Percentiles rank a stretch among this genome's conserved stretches.
phyloP scores from a whole-genome alignment of 768 basidiomycete genomes.

The Agrocybe praecox region DNA sequence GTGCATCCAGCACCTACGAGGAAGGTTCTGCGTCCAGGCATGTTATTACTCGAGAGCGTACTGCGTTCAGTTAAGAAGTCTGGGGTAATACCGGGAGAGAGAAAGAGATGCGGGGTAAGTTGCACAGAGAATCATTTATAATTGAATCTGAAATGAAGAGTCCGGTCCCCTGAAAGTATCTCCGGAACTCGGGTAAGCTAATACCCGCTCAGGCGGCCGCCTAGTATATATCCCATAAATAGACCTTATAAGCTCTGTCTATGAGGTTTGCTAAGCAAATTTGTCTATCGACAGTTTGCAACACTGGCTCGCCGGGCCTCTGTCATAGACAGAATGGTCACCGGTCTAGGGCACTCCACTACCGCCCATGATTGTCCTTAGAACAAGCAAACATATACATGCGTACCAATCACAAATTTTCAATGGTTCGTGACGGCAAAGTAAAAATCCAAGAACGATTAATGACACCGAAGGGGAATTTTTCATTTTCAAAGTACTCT shows the following conservation, averaged over 20 bases:
- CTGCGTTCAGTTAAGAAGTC: neutral
- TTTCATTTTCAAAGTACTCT: no score
- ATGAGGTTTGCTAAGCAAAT: no score
- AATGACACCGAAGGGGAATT: no score
- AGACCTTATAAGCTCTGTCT: no score
- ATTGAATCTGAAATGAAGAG: neutral
- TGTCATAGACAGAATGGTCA: no score
- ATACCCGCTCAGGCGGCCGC: constrained; percentile 1
- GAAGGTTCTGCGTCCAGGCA: constrained; percentile 55
- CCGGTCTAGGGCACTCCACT: no score
- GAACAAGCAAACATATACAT: no score
- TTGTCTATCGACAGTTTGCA: no score
- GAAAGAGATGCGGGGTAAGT: constrained; percentile 2
- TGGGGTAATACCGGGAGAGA: neutral
- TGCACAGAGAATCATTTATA: neutral
- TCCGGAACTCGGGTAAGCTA: constrained; percentile 12
- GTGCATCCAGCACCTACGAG: constrained; percentile 77
- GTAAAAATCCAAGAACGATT: no score
- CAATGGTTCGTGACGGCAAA: neutral
- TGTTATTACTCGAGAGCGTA: constrained; percentile 10
- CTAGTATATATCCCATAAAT: neutral
- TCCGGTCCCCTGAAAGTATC: neutral
- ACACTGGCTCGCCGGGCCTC: no score
- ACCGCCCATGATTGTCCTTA: no score
- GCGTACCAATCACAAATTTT: neutral